These are phyloP conservation scores for Emmonsia crescens DNA, from an alignment of 2,329 filamentous ascomycete species.

Conservation along the genomic window DNA sequence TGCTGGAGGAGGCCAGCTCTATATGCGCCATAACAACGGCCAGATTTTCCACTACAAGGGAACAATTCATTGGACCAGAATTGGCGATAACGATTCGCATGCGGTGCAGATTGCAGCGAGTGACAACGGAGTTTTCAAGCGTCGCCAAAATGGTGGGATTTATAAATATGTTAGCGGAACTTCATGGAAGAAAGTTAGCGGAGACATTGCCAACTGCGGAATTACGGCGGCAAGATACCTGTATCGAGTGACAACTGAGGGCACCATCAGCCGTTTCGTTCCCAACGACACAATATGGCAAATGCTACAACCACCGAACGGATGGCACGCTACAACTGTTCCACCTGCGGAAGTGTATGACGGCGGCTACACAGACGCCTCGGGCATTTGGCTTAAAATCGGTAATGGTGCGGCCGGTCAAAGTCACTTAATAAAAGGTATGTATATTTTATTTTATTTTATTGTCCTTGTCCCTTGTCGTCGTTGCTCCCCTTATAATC, in stretches of 20 bases:
- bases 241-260: neutral
- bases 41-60: neutral
- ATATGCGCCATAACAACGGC: neutral
- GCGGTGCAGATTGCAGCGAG: neutral
- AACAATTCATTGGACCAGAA: neutral
- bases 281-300: neutral
- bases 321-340: neutral
- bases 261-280: neutral
- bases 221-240: neutral
- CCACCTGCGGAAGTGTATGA: neutral
- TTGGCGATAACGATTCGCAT: neutral
- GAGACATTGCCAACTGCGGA: neutral
- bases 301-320: neutral
- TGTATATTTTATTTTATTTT: neutral
- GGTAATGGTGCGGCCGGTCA: slow-evolving; percentile 26
- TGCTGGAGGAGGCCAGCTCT: neutral
- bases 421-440: slow-evolving; percentile 21
- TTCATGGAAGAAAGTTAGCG: neutral
- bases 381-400: slow-evolving; percentile 17
- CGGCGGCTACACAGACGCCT: neutral
- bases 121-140: neutral
- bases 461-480: neutral
- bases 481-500: neutral
- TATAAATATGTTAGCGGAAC: neutral
- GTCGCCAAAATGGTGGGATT: neutral